Conservation (phyloP, 441 rosid genomes). For the Erysimum pusillum region DNA sequence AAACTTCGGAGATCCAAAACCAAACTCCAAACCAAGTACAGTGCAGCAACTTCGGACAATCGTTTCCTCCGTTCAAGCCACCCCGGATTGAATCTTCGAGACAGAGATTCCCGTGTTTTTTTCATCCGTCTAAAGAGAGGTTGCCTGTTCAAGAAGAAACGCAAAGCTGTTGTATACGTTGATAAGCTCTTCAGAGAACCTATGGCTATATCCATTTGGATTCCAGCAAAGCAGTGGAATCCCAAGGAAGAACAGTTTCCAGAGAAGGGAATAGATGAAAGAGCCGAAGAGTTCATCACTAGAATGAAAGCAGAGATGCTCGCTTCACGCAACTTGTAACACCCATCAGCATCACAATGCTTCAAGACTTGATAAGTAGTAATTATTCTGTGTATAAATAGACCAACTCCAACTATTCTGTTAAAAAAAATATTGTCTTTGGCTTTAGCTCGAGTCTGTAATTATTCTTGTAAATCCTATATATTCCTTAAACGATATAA, state of each 20-base stretch:
- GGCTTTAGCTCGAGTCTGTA: constrained; percentile 4
- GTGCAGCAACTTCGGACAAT: constrained; percentile 14
- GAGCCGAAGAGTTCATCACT: constrained; percentile 78
- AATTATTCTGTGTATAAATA: constrained; percentile 16
- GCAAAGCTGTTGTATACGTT: constrained; percentile 55
- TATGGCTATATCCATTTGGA: constrained; percentile 37
- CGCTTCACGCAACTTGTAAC: constrained; percentile 53
- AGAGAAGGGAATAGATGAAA: constrained; percentile 70
- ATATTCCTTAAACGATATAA: not conserved
- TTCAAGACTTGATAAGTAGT: constrained; percentile 17
- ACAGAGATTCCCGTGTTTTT: constrained; percentile 11
- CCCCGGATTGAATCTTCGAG: constrained; percentile 24
- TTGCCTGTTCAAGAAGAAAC: constrained; percentile 49
- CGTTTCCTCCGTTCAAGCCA: no score
- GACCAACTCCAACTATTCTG: constrained; percentile 11
- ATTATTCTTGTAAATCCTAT: not conserved
- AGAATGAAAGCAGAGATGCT: constrained; percentile 71
- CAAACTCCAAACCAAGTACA: constrained; percentile 43
- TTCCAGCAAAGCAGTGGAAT: constrained; percentile 60
- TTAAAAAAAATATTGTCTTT: not conserved
- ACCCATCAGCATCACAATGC: not conserved
- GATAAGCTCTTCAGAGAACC: constrained; percentile 62
- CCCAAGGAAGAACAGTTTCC: constrained; percentile 61
- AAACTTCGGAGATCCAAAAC: constrained; percentile 56
- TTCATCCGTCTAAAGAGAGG: constrained; percentile 35